Conservation (phyloP, 2,329 filamentous ascomycete species). For the Dothiorella sarmentorum region DNA sequence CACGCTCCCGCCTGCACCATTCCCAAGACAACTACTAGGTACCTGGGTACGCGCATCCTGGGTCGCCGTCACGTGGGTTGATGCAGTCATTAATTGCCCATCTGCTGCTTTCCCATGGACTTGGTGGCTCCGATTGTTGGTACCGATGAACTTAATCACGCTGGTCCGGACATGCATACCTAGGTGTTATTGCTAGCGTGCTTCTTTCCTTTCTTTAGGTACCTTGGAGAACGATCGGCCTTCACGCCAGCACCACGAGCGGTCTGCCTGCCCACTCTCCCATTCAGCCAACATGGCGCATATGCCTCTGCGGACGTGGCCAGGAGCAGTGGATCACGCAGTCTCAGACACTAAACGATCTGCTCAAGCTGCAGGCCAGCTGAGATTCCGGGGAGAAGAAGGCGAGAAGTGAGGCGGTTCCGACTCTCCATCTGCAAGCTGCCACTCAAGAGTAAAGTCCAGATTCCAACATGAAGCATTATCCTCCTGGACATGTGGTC, state of each 20-base stretch:
- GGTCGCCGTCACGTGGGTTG: not conserved
- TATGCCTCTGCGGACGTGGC: not conserved
- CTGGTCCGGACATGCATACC: too few species aligned
- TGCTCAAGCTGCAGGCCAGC: not conserved
- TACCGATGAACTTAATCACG: too few species aligned
- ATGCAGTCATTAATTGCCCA: too few species aligned
- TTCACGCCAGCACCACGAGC: too few species aligned
- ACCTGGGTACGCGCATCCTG: not conserved
- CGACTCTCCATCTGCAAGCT: not conserved
- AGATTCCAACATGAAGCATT: not conserved
- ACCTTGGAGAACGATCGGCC: too few species aligned
- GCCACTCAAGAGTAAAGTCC: not conserved
- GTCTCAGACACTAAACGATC: not conserved
- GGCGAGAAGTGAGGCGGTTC: conserved; percentile 8
- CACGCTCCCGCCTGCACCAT: not conserved
- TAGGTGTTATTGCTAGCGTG: too few species aligned
- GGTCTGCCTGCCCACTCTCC: not conserved
- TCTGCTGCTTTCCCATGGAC: too few species aligned
- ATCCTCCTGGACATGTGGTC: too few species aligned
- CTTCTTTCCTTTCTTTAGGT: too few species aligned
- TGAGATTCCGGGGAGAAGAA: not conserved
- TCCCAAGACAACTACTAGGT: not conserved
- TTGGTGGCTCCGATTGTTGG: too few species aligned
- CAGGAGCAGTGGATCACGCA: not conserved
- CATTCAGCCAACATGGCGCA: not conserved